A percentile compares a stretch with the other conserved stretches of the same genome.
phyloP scores from a whole-genome alignment of 139 green algal genomes.

The Asterochloris sp. region DNA sequence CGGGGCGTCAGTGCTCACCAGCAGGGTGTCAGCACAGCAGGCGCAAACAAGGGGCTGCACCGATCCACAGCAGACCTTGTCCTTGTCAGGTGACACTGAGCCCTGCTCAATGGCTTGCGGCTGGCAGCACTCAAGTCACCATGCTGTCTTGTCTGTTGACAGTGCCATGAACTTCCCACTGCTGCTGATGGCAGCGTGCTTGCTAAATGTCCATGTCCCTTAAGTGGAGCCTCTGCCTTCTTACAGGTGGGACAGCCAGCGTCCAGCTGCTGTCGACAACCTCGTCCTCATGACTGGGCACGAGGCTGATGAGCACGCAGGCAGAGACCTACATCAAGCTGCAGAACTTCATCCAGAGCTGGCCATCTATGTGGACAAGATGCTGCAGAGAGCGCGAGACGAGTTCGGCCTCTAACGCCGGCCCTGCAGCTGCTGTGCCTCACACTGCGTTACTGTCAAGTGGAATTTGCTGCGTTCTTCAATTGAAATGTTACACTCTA shows the following conservation, averaged over 20 bases:
- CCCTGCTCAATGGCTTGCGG: background rate
- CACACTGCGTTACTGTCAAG: too few species aligned
- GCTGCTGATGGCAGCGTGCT: background rate
- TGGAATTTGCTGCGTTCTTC: too few species aligned
- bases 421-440: too few species aligned
- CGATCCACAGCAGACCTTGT: constrained; percentile 60
- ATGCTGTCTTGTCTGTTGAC: background rate
- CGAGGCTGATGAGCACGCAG: constrained; percentile 71
- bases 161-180: background rate
- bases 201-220: too few species aligned
- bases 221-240: background rate
- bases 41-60: constrained; percentile 64
- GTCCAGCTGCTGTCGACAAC: constrained; percentile 75
- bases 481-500: too few species aligned
- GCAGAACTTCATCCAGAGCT: too few species aligned
- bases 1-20: constrained; percentile 45
- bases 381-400: too few species aligned
- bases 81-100: constrained; percentile 58
- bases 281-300: constrained; percentile 81
- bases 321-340: too few species aligned
- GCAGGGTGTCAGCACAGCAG: constrained; percentile 14
- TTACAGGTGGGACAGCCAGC: constrained; percentile 49
- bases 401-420: too few species aligned
- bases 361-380: too few species aligned
- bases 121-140: background rate